Percentiles rank a stretch among this genome's conserved stretches.
These are phyloP conservation scores for Sapria himalayana DNA, from an alignment of 345 rosid species.

Conservation along the genomic window DNA sequence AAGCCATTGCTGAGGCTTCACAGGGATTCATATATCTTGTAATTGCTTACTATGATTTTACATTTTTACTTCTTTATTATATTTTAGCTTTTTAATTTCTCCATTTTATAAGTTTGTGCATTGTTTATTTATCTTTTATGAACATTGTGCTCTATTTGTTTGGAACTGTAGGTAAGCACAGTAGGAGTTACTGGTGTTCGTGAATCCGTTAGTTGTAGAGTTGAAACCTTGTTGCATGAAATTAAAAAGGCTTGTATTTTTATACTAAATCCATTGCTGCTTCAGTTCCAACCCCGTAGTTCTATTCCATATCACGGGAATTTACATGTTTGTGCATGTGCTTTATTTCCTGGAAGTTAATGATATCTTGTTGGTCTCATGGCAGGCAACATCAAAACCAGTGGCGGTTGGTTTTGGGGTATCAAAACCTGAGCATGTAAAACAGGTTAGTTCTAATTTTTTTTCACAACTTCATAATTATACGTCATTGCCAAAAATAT, in stretches of 20 bases:
- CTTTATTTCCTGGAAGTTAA: no score
- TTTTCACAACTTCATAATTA: no score
- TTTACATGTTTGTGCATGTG: no score
- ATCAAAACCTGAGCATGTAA: conserved; percentile 62
- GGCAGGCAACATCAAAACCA: conserved; percentile 43
- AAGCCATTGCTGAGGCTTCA: conserved; percentile 60
- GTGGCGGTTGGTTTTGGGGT: conserved; percentile 75
- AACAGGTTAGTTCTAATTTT: conserved; percentile 43
- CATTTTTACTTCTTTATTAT: background rate
- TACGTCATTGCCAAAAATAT: no score
- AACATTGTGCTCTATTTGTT: conserved; percentile 3
- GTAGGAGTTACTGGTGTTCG: conserved; percentile 82
- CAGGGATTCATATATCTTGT: conserved; percentile 84
- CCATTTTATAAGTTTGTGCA: background rate
- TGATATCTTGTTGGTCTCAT: no score
- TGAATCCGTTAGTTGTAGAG: conserved; percentile 41
- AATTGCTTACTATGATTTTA: conserved; percentile 5
- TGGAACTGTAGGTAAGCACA: conserved; percentile 49
- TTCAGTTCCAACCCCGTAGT: no score
- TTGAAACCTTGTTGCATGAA: conserved; percentile 43
- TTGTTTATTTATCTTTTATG: background rate
- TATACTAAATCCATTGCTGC: no score
- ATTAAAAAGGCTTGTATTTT: conserved; percentile 34
- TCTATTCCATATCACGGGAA: no score
- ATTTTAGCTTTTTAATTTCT: background rate